phyloP scores from a whole-genome alignment of 106 monocot species.

The Dactylorhiza incarnata region DNA sequence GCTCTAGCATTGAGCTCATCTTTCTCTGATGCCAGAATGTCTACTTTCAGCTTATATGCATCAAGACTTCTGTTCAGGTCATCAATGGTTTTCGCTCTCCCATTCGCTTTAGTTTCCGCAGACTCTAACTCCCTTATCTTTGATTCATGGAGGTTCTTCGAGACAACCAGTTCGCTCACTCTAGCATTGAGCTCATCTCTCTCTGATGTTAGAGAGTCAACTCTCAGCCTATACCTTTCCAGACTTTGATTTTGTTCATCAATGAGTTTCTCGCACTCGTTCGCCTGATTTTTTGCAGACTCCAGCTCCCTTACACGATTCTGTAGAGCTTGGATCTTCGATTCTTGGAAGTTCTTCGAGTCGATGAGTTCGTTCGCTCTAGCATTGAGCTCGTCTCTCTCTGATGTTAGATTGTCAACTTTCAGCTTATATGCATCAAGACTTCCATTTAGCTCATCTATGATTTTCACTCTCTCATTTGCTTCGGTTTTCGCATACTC shows the following conservation, averaged over 20 bases:
- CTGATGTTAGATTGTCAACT: conserved; percentile 24
- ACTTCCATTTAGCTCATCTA: conserved; percentile 20
- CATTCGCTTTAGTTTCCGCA: conserved; percentile 24
- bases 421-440: conserved; percentile 24
- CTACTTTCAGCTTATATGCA: conserved; percentile 19
- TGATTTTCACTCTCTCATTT: conserved; percentile 5
- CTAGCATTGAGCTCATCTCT: not conserved
- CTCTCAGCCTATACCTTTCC: no score
- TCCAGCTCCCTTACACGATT: no score
- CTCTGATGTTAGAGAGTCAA: no score
- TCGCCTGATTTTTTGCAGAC: no score
- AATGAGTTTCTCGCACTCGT: no score
- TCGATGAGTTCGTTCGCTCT: conserved; percentile 11
- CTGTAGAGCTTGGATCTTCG: no score
- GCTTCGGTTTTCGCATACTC: conserved; percentile 27
- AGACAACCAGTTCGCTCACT: not conserved
- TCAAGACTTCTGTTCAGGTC: conserved; percentile 28
- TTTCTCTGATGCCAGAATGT: conserved; percentile 37
- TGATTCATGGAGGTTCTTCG: not conserved
- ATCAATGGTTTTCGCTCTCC: conserved; percentile 7
- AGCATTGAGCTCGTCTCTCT: conserved; percentile 31
- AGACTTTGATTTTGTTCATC: no score
- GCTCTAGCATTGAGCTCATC: conserved; percentile 20
- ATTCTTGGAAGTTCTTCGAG: conserved; percentile 8
- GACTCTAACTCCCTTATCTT: conserved; percentile 14